These are phyloP conservation scores for Chara braunii DNA, from an alignment of 139 green algal genomes.

Conservation along the genomic window DNA sequence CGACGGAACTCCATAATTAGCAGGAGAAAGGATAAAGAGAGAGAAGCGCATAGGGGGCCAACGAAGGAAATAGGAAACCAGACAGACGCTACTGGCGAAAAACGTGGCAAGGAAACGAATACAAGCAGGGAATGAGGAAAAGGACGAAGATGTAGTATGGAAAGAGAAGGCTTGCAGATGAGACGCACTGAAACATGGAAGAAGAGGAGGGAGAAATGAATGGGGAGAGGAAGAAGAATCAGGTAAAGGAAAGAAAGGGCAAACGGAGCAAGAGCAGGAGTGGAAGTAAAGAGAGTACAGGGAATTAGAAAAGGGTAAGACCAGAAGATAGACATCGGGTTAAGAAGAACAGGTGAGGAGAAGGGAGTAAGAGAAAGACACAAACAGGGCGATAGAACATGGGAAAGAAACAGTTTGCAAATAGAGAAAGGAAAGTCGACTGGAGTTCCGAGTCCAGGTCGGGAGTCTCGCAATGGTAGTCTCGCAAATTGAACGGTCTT, in stretches of 20 bases:
- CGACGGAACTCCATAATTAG: no score
- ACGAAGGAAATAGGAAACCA: conserved; percentile 3
- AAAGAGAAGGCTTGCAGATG: neutral
- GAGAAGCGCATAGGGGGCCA: neutral
- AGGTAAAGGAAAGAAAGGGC: neutral
- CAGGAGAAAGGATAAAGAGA: no score
- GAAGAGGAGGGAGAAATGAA: conserved; percentile 2
- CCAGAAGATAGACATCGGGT: neutral
- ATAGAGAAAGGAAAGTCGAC: neutral
- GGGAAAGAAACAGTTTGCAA: neutral
- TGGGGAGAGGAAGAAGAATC: neutral
- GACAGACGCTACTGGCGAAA: conserved; percentile 4
- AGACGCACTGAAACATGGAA: neutral
- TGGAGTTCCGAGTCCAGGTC: no score
- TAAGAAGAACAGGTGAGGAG: neutral
- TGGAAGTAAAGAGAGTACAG: neutral
- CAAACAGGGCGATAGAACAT: neutral
- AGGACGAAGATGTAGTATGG: neutral
- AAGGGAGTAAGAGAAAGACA: conserved; percentile 2
- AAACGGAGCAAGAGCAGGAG: conserved; percentile 1
- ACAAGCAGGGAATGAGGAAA: neutral
- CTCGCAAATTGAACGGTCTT: no score
- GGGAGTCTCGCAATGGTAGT: no score
- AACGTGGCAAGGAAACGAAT: neutral
- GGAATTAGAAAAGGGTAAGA: neutral